Percentiles rank a stretch among this genome's conserved stretches.
These are phyloP conservation scores for Globisporangium barbulae DNA, from an alignment of 352 stramenopile species.

Conservation along the genomic window DNA sequence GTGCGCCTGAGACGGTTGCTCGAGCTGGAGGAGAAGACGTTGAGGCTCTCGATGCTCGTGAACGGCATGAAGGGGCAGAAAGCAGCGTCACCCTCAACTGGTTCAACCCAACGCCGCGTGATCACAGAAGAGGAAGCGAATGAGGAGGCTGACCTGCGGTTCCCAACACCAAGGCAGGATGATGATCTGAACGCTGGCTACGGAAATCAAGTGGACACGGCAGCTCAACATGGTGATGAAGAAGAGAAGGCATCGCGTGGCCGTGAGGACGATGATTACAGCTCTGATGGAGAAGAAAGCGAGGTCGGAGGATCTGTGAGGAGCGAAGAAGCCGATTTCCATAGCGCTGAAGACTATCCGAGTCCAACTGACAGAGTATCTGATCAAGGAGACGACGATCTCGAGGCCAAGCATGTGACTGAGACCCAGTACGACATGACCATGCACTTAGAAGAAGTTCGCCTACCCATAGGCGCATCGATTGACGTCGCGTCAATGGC, in stretches of 20 bases:
- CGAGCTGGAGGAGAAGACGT: constrained; percentile 14
- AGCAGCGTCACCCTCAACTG: too few relatives aligned
- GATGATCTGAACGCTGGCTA: background rate
- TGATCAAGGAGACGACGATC: background rate
- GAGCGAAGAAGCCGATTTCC: background rate
- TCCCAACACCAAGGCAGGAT: too few relatives aligned
- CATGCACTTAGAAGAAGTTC: constrained; percentile 9
- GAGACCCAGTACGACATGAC: background rate
- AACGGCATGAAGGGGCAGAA: constrained; percentile 8
- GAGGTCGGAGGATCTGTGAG: background rate
- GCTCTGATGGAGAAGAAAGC: background rate
- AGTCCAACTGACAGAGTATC: background rate
- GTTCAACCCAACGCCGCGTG: background rate
- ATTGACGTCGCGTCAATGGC: background rate
- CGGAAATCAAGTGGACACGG: background rate
- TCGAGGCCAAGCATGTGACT: background rate
- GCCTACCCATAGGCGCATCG: background rate
- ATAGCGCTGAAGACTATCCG: background rate
- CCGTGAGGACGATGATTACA: background rate
- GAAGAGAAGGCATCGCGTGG: background rate
- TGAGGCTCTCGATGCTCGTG: constrained; percentile 12
- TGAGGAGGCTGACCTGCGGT: background rate
- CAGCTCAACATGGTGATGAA: background rate
- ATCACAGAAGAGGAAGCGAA: background rate
- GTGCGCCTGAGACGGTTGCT: constrained; percentile 6